These are phyloP conservation scores for Termitomyces sp. DNA, from an alignment of 768 basidiomycete species.

Conservation along the genomic window DNA sequence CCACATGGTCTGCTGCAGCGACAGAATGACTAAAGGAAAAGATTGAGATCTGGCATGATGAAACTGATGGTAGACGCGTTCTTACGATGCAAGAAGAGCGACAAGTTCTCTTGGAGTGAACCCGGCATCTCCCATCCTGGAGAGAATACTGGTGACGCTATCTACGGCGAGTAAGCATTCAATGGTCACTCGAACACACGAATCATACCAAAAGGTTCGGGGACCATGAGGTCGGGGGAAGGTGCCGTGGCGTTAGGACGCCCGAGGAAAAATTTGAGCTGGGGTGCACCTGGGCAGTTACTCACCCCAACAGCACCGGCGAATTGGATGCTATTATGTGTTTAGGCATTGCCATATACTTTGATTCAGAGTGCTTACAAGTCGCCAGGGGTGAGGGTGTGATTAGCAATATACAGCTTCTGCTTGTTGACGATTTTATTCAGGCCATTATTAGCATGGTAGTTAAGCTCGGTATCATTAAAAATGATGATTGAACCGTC, in stretches of 20 bases:
- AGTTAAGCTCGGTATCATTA: background rate
- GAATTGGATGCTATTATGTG: background rate
- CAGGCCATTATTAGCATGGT: background rate
- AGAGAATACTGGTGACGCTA: background rate
- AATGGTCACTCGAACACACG: too few relatives aligned
- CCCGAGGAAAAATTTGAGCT: constrained; percentile 1
- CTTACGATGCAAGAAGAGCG: constrained; percentile 4
- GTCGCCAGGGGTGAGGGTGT: constrained; percentile 1
- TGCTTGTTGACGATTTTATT: background rate
- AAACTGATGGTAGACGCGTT: background rate
- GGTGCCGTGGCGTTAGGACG: background rate
- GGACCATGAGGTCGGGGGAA: background rate
- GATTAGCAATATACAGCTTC: background rate
- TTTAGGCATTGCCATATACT: background rate
- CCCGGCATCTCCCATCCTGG: constrained; percentile 4
- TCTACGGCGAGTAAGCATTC: background rate
- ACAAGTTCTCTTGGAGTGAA: background rate
- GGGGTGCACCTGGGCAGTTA: constrained; percentile 1
- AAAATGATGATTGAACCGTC: constrained; percentile 5
- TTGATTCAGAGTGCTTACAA: background rate
- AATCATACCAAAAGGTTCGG: background rate
- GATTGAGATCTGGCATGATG: background rate
- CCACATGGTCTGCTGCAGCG: background rate
- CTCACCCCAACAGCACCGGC: constrained; percentile 4
- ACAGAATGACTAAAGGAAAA: background rate